Conservation (phyloP, 768 basidiomycete genomes). For the Auricularia heimuer region DNA sequence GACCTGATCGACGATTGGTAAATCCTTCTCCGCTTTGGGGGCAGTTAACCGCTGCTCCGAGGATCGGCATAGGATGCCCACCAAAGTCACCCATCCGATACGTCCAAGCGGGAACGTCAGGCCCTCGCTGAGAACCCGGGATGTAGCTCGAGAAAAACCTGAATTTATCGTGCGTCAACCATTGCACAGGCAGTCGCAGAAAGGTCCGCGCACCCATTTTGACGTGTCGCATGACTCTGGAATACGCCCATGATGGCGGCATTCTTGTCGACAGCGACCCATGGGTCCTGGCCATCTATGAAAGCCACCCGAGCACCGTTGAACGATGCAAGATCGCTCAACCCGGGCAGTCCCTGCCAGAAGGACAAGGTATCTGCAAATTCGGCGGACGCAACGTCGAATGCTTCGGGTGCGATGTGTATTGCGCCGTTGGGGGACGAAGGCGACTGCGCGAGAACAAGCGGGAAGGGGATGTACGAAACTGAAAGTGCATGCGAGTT, state of each 20-base stretch:
- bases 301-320: slow-evolving; percentile 43
- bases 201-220: slow-evolving; percentile 18
- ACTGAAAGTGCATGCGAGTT: neutral
- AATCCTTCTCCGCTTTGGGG: slow-evolving; percentile 25
- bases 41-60: too few species aligned
- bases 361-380: slow-evolving; percentile 31
- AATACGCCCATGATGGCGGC: slow-evolving; percentile 41
- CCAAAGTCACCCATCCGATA: slow-evolving; percentile 39
- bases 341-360: slow-evolving; percentile 20
- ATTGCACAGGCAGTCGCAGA: neutral
- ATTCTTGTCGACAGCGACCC: slow-evolving; percentile 41
- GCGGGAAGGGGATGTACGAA: neutral
- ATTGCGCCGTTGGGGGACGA: neutral
- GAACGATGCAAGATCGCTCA: slow-evolving; percentile 15
- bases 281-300: slow-evolving; percentile 45
- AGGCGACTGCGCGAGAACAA: neutral
- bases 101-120: slow-evolving; percentile 10
- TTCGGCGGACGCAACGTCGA: slow-evolving; percentile 8
- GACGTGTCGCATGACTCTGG: slow-evolving; percentile 37
- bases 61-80: slow-evolving; percentile 5
- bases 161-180: neutral
- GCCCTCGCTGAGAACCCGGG: slow-evolving; percentile 13
- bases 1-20: slow-evolving; percentile 43
- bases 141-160: slow-evolving; percentile 28
- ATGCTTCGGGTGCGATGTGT: neutral